Conservation (phyloP, 2,329 filamentous ascomycete species). For the Penicillium hordei region DNA sequence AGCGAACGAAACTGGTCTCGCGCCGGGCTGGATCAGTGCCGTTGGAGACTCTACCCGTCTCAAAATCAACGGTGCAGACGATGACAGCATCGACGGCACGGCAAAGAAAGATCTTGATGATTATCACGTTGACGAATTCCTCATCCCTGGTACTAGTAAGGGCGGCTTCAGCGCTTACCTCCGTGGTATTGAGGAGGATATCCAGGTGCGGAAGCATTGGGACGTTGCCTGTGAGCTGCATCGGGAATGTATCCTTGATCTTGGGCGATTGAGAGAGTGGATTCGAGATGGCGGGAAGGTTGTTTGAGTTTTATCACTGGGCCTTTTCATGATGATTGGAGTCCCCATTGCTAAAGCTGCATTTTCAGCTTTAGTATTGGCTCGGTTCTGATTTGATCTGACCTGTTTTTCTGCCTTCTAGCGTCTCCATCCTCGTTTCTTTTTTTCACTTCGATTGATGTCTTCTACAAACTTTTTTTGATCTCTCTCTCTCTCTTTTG, state of each 20-base stretch:
- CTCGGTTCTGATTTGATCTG: not conserved
- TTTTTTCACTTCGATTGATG: conserved; percentile 4
- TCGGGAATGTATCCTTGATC: conserved; percentile 42
- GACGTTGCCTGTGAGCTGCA: conserved; percentile 50
- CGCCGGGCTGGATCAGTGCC: conserved; percentile 53
- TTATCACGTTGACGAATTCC: conserved; percentile 26
- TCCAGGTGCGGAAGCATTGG: conserved; percentile 49
- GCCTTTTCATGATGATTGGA: not conserved
- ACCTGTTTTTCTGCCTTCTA: not conserved
- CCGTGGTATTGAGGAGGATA: conserved; percentile 48
- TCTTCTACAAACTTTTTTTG: not conserved
- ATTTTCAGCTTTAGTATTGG: not conserved
- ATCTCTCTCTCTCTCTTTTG: not conserved
- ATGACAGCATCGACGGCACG: conserved; percentile 22
- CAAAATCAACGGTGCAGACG: conserved; percentile 28
- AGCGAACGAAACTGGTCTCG: conserved; percentile 47
- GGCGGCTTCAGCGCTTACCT: conserved; percentile 49
- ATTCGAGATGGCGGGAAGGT: conserved; percentile 37
- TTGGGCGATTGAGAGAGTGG: conserved; percentile 43
- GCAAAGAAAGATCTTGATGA: conserved; percentile 18
- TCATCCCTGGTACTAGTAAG: conserved; percentile 33
- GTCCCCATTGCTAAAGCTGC: not conserved
- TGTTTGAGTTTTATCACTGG: conserved; percentile 6
- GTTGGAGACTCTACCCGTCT: conserved; percentile 48
- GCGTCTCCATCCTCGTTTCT: not conserved